Evolutionary conservation across 179 eudicot genomes (phyloP).

Genomic region (Beta corolliflora): DNA sequence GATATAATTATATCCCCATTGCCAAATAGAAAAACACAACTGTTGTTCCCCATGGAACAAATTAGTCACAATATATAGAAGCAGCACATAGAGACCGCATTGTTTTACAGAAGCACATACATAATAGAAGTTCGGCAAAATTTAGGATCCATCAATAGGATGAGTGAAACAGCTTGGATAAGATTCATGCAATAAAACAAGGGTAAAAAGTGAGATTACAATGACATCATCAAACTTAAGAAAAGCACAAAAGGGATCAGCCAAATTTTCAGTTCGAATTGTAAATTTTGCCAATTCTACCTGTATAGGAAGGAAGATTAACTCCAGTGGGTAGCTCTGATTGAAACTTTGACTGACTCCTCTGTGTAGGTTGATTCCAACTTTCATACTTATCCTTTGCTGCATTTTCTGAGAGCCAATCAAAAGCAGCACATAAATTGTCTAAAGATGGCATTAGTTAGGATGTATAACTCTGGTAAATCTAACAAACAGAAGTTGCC

Average conservation of each 20-base stretch:
- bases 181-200: not conserved
- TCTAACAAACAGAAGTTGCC: not conserved
- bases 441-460: not conserved
- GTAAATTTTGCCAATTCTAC: constrained; percentile 29
- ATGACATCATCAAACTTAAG: not conserved
- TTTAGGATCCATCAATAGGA: not conserved
- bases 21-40: not conserved
- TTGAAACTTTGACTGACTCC: constrained; percentile 49
- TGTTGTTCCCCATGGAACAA: not conserved
- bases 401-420: constrained; percentile 46
- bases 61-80: not conserved
- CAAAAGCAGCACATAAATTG: not conserved
- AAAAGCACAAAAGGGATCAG: not conserved
- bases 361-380: constrained; percentile 49
- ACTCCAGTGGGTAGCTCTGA: constrained; percentile 74
- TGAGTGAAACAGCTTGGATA: not conserved
- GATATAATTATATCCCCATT: not conserved
- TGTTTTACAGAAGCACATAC: not conserved
- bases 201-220: not conserved
- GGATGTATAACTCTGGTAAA: not conserved
- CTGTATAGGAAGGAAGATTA: constrained; percentile 68
- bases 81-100: not conserved
- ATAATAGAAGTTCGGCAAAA: not conserved
- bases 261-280: not conserved
- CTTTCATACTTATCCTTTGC: constrained; percentile 47